Conservation (phyloP, 805 yeast genomes). For the Cyberlindnera maritima region DNA sequence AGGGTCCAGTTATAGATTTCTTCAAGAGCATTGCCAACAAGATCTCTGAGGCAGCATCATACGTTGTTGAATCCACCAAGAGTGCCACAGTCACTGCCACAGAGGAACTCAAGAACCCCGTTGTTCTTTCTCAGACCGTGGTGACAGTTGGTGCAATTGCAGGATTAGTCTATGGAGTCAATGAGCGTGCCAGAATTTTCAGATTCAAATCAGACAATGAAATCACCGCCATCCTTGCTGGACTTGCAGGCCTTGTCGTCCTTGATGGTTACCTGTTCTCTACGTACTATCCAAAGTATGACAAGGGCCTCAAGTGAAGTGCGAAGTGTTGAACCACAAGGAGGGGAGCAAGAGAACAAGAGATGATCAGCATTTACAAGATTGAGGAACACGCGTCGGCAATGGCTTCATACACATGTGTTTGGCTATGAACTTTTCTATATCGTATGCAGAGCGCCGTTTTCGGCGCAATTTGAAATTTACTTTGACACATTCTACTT, state of each 20-base stretch:
- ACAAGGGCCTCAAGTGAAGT: constrained; percentile 31
- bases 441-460: background rate
- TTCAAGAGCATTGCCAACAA: constrained; percentile 20
- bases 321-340: background rate
- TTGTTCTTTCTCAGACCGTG: constrained; percentile 51
- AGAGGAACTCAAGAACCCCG: constrained; percentile 59
- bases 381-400: no score
- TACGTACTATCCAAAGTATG: constrained; percentile 53
- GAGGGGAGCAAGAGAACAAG: background rate
- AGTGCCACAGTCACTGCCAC: constrained; percentile 23
- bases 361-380: background rate
- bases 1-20: constrained; percentile 27
- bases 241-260: constrained; percentile 51
- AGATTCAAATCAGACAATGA: constrained; percentile 41
- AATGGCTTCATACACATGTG: background rate
- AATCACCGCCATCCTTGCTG: constrained; percentile 49
- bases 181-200: constrained; percentile 49
- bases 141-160: constrained; percentile 46
- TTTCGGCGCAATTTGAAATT: background rate
- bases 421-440: background rate
- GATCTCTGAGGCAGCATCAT: constrained; percentile 23
- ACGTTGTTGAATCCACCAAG: constrained; percentile 20
- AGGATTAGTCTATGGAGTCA: constrained; percentile 47
- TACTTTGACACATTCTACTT: background rate
- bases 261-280: constrained; percentile 53